These are phyloP conservation scores for Rhizopogon sp. DNA, from an alignment of 768 basidiomycete genomes.

Conservation along the genomic window DNA sequence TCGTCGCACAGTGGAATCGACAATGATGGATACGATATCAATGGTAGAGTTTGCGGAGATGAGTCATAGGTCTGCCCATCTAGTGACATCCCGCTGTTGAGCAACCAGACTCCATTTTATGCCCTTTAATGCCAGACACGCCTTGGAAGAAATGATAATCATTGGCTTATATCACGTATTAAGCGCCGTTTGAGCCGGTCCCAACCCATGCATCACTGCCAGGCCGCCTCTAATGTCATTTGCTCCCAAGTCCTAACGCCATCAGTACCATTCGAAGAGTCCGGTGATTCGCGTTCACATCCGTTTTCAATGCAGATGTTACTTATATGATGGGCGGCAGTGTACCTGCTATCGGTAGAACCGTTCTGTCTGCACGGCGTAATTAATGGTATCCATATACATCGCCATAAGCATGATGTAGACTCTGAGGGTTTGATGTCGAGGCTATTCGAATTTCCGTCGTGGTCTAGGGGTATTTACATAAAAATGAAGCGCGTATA, in stretches of 20 bases:
- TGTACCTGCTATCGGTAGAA: no score
- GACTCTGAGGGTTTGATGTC: no score
- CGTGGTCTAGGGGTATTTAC: no score
- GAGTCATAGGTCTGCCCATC: background rate
- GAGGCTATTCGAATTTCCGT: no score
- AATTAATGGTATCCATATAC: no score
- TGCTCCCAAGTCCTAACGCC: background rate
- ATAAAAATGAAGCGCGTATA: no score
- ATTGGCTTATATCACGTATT: background rate
- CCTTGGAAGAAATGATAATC: background rate
- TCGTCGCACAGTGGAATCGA: background rate
- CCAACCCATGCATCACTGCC: background rate
- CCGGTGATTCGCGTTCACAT: background rate
- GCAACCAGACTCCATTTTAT: background rate
- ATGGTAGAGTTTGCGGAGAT: background rate
- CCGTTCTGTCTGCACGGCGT: no score
- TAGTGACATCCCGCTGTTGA: background rate
- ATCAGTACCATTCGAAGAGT: background rate
- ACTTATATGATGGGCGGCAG: no score
- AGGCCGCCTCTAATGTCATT: background rate
- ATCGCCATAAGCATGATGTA: no score
- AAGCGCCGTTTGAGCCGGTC: background rate
- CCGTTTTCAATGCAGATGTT: no score
- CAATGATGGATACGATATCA: background rate
- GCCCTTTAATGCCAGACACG: background rate